Evolutionary conservation across 148 eudicot species (phyloP).

Genomic region (Euryodendron excelsum): DNA sequence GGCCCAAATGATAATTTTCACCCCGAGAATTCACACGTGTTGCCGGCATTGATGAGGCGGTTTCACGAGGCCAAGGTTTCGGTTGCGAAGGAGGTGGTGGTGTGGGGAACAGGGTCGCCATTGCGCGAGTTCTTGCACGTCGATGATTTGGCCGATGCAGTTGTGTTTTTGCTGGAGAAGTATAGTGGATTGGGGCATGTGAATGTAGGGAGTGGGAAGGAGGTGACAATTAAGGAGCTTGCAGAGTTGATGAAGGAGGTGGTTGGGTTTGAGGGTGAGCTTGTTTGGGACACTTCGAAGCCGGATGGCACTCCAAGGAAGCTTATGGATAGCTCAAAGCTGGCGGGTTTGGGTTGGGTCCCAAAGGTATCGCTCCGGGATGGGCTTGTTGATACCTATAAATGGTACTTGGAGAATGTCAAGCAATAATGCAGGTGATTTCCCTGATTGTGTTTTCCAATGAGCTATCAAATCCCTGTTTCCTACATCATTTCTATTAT

Average conservation of each 20-base stretch:
- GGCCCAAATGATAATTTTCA: slow-evolving; percentile 97
- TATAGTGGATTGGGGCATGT: slow-evolving; percentile 83
- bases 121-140: slow-evolving; percentile 91
- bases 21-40: slow-evolving; percentile 90
- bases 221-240: slow-evolving; percentile 86
- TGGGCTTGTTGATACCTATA: slow-evolving; percentile 78
- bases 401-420: slow-evolving; percentile 84
- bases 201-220: slow-evolving; percentile 97
- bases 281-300: slow-evolving; percentile 80
- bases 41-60: slow-evolving; percentile 84
- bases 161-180: slow-evolving; percentile 69
- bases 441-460: not conserved
- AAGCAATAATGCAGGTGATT: slow-evolving; percentile 39
- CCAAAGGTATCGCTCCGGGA: slow-evolving; percentile 78
- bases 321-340: slow-evolving; percentile 87
- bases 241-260: slow-evolving; percentile 96
- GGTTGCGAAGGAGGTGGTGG: slow-evolving; percentile 73
- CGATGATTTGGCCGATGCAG: slow-evolving; percentile 85
- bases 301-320: slow-evolving; percentile 98
- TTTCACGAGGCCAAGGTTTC: slow-evolving; percentile 83
- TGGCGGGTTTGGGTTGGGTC: slow-evolving; percentile 74
- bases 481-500: not conserved
- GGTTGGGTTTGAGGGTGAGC: slow-evolving; percentile 78
- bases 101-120: slow-evolving; percentile 94
- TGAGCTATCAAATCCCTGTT: not conserved